Evolutionary conservation across 129 eudicot species (phyloP), one percentile per base, ranked within the genome.

Genomic region (Flaveria robusta): DNA sequence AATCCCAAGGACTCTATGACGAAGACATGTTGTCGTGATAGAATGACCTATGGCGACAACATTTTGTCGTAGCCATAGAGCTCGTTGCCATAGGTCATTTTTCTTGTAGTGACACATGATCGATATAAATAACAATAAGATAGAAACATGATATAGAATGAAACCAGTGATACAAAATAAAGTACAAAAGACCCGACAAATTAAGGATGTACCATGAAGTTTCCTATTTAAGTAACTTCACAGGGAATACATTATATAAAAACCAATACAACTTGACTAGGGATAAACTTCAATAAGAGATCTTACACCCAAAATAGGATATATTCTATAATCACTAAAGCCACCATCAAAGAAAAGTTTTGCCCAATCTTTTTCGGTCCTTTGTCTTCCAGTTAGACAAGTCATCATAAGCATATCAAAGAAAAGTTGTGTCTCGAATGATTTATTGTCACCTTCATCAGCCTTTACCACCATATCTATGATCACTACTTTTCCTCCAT

Each of bases 221-320:
- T 45, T 11, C 16, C 3, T 45, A 45, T 45, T 45, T 29, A 6
- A 9, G 50, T 45, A 45, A 45, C 50, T 45, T 45, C 14, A 20
- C 2, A 39, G 7, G 34, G 31, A 13, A 29, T 14, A 63, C 13
- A 3, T 3, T 23, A 20, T 7, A n/a, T 66, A 12, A 34, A 29
- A 29, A 29, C 5, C 34, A 29, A 29, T 29, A 6, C 18, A 49
- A 49, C 18, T 15, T 49, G 31, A 52, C 49, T 64, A 84, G 12
- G 84, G 82, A 76, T 74, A 84, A 58, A 80, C 78, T 52, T 85
- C 82, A 37, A 77, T 81, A 23, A 82, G 43, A 60, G 83, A 85
- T 68, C 76, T 78, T 14, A 67, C 43, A 5, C 88, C 84, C 5
- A 82, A 63, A 1, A 68, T 15, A 1, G 76, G 72, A 63, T 29